Base-by-base conservation (phyloP, 371 early-diverging fungal species). In the Entomophthora muscae region DNA sequence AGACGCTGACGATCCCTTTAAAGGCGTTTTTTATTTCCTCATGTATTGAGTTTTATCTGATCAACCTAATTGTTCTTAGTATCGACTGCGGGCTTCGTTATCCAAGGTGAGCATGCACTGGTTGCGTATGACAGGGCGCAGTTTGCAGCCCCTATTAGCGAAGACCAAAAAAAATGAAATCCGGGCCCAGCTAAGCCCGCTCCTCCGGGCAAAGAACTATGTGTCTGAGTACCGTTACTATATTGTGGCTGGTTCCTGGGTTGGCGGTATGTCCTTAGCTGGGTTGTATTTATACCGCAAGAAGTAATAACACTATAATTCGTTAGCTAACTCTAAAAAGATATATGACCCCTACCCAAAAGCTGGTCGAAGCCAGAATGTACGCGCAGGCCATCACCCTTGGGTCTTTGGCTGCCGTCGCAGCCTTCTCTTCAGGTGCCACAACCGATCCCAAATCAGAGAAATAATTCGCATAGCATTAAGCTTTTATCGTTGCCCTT, bases 321-420 rank as follows among this genome's bases (percentile, higher is more conserved):
- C 3, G 12, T 21, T 63, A 31, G 12, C 55, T 28, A 32, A 23
- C 21, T 5, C 22, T 75, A 52, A 74, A 82, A 67, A 79, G 76
- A 68, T 81, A 79, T 27, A 71, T 85, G 63, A 75, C 82, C 0
- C 72, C 74, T 13, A 76, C 82, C 51, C 85, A 86, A 68, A 85
- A 84, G 67, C 59, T 83, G 0, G 87, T 86, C 3, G 83, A 86
- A 67, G 84, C 87, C 1, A 79, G 87, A 71, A 84, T 86, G 84
- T 84, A 62, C 51, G 64, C 69, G n/a, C 69, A 69, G 61, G 69
- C 64, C 24, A 63, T 69, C 24, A 69, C 69, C 21, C 51, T 69
- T 24, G 60, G 54, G 21, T 56, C 65, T 33, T 27, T 69, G 13
- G 51, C 55, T 22, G 69, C 65, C n/a, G 28, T 59, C n/a, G 69